Conservation (phyloP, 352 stramenopile species). For the Phytophthora citricola region DNA sequence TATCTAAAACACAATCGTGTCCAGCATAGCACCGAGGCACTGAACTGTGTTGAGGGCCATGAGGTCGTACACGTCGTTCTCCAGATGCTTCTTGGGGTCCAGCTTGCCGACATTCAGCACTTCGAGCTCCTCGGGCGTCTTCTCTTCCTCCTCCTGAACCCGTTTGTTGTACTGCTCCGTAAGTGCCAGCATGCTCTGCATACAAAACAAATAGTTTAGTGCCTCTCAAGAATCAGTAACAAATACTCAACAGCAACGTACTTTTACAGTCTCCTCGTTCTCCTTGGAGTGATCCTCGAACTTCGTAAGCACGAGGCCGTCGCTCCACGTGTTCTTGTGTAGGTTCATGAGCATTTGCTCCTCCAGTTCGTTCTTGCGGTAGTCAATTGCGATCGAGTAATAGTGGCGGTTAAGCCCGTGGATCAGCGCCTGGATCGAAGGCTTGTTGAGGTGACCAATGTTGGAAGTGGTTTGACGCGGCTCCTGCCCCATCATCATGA, state of each 20-base stretch:
- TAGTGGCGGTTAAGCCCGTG: slow-evolving; percentile 99
- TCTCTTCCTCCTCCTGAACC: slow-evolving; percentile 96
- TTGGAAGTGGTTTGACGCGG: slow-evolving; percentile 98
- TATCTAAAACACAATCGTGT: slow-evolving; percentile 98
- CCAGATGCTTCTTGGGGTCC: slow-evolving; percentile 94
- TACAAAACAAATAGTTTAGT: slow-evolving; percentile 70
- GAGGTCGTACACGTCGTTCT: slow-evolving; percentile 96
- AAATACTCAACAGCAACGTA: slow-evolving; percentile 16
- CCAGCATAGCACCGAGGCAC: slow-evolving; percentile 98
- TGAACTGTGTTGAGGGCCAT: slow-evolving; percentile 99
- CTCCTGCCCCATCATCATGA: slow-evolving; percentile 99
- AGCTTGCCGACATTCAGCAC: slow-evolving; percentile 99
- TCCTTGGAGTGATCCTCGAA: slow-evolving; percentile 96
- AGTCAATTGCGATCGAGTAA: slow-evolving; percentile 98
- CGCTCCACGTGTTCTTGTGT: slow-evolving; percentile 98
- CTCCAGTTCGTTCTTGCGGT: slow-evolving; percentile 99
- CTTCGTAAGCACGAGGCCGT: slow-evolving; percentile 93
- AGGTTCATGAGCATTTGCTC: slow-evolving; percentile 99
- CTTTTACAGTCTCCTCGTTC: slow-evolving; percentile 94
- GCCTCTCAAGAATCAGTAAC: background rate
- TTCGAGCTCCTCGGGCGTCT: slow-evolving; percentile 96
- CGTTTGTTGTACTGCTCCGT: slow-evolving; percentile 98
- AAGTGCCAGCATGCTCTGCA: slow-evolving; percentile 92
- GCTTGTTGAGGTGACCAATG: slow-evolving; percentile 99
- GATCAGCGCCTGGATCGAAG: slow-evolving; percentile 98